A percentile compares a stretch with the other conserved stretches of the same genome.
These are phyloP conservation scores for Coemansia sp. DNA, from an alignment of 192 early-diverging fungal species.

Conservation along the genomic window DNA sequence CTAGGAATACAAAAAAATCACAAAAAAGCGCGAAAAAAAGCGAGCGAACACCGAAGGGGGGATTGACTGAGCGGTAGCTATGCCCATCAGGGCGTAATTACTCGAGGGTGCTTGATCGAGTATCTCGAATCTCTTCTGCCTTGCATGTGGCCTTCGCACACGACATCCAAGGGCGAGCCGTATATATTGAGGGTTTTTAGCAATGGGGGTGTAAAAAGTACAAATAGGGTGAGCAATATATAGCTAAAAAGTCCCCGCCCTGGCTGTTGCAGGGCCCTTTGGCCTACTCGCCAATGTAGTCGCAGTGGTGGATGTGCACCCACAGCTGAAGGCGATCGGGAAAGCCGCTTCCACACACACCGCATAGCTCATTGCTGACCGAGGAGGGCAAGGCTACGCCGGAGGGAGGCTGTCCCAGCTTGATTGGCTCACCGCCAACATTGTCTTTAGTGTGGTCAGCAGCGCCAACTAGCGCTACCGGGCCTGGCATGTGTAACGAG, in stretches of 20 bases:
- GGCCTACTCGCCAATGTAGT: slow-evolving; percentile 28
- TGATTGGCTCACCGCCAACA: background rate
- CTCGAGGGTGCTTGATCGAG: background rate
- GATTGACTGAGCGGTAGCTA: background rate
- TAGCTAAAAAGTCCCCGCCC: background rate
- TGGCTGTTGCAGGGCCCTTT: background rate
- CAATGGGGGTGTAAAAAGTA: background rate
- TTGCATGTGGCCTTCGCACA: background rate
- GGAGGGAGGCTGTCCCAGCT: background rate
- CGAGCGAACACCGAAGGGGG: background rate
- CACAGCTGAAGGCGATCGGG: slow-evolving; percentile 29
- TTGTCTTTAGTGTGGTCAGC: background rate
- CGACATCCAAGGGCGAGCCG: background rate
- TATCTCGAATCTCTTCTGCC: background rate
- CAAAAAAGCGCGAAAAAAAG: background rate
- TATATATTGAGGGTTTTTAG: background rate
- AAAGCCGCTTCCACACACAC: slow-evolving; percentile 33
- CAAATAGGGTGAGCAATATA: background rate
- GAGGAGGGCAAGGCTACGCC: background rate
- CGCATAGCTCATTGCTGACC: slow-evolving; percentile 16
- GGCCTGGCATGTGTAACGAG: background rate
- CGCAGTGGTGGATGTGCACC: slow-evolving; percentile 40
- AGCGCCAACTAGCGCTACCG: background rate
- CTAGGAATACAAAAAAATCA: background rate
- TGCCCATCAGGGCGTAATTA: background rate